phyloP scores from a whole-genome alignment of 768 basidiomycete genomes.

The Sporobolomyces phaffii region DNA sequence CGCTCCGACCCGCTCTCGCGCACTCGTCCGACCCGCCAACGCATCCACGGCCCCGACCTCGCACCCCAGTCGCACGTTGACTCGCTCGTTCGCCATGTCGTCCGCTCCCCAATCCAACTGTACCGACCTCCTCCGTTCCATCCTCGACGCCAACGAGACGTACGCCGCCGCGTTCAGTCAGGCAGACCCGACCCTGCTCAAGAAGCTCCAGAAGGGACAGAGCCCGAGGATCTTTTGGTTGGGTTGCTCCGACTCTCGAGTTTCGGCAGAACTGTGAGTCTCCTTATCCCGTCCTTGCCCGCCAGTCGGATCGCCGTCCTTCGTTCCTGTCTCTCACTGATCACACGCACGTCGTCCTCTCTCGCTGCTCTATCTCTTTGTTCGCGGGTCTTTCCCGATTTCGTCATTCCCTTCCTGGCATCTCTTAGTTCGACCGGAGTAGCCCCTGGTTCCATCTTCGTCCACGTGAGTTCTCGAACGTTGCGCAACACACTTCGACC shows the following conservation, averaged over 20 bases:
- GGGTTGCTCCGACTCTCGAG: constrained; percentile 42
- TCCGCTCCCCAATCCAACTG: background rate
- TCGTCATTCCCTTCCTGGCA: no score
- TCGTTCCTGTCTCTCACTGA: no score
- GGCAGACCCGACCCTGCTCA: constrained; percentile 32
- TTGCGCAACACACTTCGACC: background rate
- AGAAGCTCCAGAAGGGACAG: constrained; percentile 39
- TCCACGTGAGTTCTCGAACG: constrained; percentile 36
- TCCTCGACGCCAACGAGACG: constrained; percentile 35
- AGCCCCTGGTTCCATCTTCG: constrained; percentile 42
- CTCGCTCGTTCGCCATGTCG: background rate
- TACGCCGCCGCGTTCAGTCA: constrained; percentile 35
- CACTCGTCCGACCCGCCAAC: no score
- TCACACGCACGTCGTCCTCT: no score
- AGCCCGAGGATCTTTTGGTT: constrained; percentile 40
- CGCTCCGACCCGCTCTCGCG: background rate
- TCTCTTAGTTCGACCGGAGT: constrained; percentile 39
- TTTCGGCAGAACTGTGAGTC: constrained; percentile 40
- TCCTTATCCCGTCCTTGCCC: background rate
- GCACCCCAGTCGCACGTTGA: background rate
- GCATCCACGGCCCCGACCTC: background rate
- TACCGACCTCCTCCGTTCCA: constrained; percentile 9
- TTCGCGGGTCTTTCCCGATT: no score
- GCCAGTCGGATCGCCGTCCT: no score
- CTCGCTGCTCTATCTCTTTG: no score